Evolutionary conservation across 1,284 basidiomycete genomes (phyloP).

Genomic region (Cryptococcus sp.): DNA sequence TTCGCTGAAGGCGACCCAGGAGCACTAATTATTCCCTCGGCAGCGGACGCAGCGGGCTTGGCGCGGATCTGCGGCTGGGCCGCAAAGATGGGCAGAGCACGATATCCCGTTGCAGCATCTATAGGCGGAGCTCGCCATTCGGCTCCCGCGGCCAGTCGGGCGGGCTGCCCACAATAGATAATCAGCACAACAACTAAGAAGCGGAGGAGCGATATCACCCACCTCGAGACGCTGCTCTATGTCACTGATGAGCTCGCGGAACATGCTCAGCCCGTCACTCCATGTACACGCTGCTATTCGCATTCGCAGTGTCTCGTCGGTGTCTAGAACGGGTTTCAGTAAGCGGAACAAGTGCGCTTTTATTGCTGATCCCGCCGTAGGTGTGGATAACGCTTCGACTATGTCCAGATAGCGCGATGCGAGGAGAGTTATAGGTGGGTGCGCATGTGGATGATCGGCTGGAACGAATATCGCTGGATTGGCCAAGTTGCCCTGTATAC

Average conservation of each 20-base stretch:
- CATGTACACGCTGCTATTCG: constrained; percentile 49
- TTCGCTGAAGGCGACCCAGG: constrained; percentile 9
- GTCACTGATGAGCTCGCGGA: constrained; percentile 63
- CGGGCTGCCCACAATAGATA: background rate
- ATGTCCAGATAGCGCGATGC: constrained; percentile 87
- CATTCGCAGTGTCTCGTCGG: constrained; percentile 70
- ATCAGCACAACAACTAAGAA: no score
- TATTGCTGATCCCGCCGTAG: constrained; percentile 72
- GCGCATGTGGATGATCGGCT: constrained; percentile 54
- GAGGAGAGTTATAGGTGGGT: constrained; percentile 66
- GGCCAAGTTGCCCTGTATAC: constrained; percentile 73
- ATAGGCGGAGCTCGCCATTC: constrained; percentile 47
- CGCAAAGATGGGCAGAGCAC: constrained; percentile 75
- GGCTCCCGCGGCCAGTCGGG: constrained; percentile 27
- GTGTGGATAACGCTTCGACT: constrained; percentile 69
- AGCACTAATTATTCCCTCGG: constrained; percentile 18
- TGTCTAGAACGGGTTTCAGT: constrained; percentile 72
- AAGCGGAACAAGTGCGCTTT: constrained; percentile 94
- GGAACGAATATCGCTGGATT: constrained; percentile 79
- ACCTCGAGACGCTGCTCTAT: constrained; percentile 69
- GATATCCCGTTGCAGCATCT: constrained; percentile 47
- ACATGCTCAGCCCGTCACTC: constrained; percentile 43
- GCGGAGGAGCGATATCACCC: constrained; percentile 36
- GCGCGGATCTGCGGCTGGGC: constrained; percentile 79
- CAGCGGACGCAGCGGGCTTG: constrained; percentile 19